These are phyloP conservation scores for Candida loeiensis DNA, from an alignment of 805 yeast genomes.

Conservation along the genomic window DNA sequence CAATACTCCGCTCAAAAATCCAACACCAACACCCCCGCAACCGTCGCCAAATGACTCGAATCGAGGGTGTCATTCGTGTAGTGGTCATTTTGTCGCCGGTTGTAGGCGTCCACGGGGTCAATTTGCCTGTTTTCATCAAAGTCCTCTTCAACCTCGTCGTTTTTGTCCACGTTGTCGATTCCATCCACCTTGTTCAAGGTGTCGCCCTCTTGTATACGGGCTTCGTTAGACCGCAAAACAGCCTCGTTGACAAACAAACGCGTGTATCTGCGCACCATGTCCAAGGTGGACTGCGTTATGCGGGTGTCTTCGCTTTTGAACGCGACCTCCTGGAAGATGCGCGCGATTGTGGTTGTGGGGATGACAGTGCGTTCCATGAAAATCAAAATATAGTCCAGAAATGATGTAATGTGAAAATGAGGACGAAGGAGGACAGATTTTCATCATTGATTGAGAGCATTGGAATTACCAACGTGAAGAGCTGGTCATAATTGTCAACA, in stretches of 20 bases:
- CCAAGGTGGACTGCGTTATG: conserved; percentile 47
- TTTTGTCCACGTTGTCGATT: conserved; percentile 24
- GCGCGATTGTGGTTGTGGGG: conserved; percentile 38
- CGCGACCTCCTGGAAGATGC: conserved; percentile 49
- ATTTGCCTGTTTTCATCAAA: conserved; percentile 11
- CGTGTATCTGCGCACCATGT: conserved; percentile 51
- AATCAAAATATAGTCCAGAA: no score
- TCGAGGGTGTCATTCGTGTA: conserved; percentile 39
- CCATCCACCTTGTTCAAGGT: conserved; percentile 28
- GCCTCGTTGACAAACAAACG: conserved; percentile 59
- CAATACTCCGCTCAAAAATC: conserved; percentile 41
- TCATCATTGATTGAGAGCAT: no score
- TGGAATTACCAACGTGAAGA: no score
- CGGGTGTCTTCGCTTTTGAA: conserved; percentile 46
- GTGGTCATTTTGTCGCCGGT: conserved; percentile 17
- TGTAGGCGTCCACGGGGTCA: conserved; percentile 16
- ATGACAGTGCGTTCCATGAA: conserved; percentile 2
- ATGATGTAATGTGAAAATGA: no score
- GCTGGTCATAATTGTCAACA: no score
- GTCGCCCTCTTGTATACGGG: conserved; percentile 33
- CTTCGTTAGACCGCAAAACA: conserved; percentile 53
- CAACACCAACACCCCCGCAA: conserved; percentile 54
- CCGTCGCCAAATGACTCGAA: conserved; percentile 49
- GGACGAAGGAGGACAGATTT: no score
- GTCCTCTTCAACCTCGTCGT: conserved; percentile 12